Evolutionary conservation across 352 stramenopile genomes (phyloP), one percentile per base, ranked within the genome.

Genomic region (Peronospora destructor): DNA sequence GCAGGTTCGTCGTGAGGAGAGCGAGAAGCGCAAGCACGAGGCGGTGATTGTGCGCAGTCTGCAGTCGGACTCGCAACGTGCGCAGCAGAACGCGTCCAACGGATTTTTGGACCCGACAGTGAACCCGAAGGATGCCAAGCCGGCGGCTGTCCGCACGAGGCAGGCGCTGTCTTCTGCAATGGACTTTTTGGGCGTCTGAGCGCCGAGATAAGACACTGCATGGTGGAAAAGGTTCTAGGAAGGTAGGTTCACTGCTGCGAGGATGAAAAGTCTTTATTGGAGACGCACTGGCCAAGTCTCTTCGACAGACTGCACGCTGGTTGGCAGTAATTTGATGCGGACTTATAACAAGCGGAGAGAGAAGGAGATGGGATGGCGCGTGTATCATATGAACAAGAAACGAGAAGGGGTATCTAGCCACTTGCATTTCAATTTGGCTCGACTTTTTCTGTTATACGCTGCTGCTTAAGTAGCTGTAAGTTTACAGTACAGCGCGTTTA

Each of bases 1-100:
- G 60, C 54, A 78, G 35, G 76, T 90, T 37, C 75, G 82, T 2
- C 78, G 82, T 37, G 82, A 92, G 43, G 82, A 92, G 70, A 90
- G 54, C 56, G 82, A 92, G 66, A 87, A 87, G 59, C 76, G 79
- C 66, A 87, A 88, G 57, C 77, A 93, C 57, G 83, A 93, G 57
- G 80, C 70, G 12, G 65, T 85, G 33, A 93, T 93, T 46, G 76
- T 87, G 54, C 77, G 78, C 57, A 87, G 68, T 49, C 65, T 93
- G 36, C 76, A 88, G 64, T 76, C 78, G 32, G 81, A 92, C 57
- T 81, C 77, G 45, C 68, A 85, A 34, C 47, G 64, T 17, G 58
- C 67, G 35, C 60, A 72, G 45, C 60, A 71, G 49, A 64, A 44
- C 33, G 57, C 48, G 4, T 29, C 51, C 10, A 68, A 56, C 21